Evolutionary conservation across 2,329 filamentous ascomycete genomes (phyloP).

Genomic region (Alternaria conjuncta): DNA sequence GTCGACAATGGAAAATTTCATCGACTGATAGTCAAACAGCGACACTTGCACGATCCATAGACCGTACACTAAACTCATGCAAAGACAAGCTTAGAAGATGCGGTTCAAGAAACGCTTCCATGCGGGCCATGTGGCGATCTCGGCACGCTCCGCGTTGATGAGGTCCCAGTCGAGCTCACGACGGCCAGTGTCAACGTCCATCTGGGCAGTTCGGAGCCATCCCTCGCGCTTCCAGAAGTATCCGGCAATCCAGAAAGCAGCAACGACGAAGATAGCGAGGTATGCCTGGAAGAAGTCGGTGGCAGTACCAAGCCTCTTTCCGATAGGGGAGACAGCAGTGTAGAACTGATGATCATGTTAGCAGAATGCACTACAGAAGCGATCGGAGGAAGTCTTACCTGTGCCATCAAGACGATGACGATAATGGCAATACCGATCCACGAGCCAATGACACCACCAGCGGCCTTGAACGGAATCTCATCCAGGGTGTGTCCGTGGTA

Average conservation of each 20-base stretch:
- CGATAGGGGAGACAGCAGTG: slow-evolving; percentile 44
- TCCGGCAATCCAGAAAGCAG: slow-evolving; percentile 54
- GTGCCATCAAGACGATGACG: slow-evolving; percentile 48
- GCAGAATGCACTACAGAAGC: not conserved
- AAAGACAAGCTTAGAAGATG: slow-evolving; percentile 34
- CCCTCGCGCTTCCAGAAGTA: slow-evolving; percentile 70
- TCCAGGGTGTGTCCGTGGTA: slow-evolving; percentile 50
- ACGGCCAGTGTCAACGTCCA: slow-evolving; percentile 71
- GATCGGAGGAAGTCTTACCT: slow-evolving; percentile 32
- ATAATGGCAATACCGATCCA: slow-evolving; percentile 51
- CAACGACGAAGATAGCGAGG: slow-evolving; percentile 55
- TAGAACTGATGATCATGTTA: slow-evolving; percentile 47
- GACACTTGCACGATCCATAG: not conserved
- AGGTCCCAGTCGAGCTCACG: slow-evolving; percentile 70
- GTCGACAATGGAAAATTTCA: not conserved
- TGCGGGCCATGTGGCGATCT: slow-evolving; percentile 59
- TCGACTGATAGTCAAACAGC: not conserved
- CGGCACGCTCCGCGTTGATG: slow-evolving; percentile 62
- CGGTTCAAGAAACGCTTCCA: slow-evolving; percentile 51
- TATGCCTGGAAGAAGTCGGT: slow-evolving; percentile 56
- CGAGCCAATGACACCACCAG: slow-evolving; percentile 50
- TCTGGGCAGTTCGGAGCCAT: slow-evolving; percentile 65
- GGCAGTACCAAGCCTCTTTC: slow-evolving; percentile 39
- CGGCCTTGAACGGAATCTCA: slow-evolving; percentile 54
- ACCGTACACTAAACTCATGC: not conserved